These are phyloP conservation scores for Xylaria sp. DNA, from an alignment of 2,329 filamentous ascomycete species.

Conservation along the genomic window DNA sequence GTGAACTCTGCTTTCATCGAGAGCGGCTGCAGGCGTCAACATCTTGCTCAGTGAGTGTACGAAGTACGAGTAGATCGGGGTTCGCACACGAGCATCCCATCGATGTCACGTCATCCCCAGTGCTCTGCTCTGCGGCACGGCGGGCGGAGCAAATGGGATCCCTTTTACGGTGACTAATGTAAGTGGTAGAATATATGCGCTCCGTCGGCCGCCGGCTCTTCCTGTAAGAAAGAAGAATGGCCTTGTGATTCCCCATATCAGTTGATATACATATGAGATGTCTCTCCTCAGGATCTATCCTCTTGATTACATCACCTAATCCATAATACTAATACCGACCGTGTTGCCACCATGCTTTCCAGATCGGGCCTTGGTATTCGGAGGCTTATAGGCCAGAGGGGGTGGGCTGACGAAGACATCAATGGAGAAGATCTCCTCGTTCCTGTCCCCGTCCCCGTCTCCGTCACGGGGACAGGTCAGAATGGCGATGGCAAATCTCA, in stretches of 20 bases:
- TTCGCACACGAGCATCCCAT: slow-evolving; percentile 18
- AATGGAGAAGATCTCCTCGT: slow-evolving; percentile 20
- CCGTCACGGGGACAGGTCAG: slow-evolving; percentile 13
- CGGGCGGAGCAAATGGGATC: slow-evolving; percentile 24
- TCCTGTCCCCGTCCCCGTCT: neutral
- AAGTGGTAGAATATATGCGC: slow-evolving; percentile 15
- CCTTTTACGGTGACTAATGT: slow-evolving; percentile 18
- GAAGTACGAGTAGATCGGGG: neutral
- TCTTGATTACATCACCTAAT: slow-evolving; percentile 26
- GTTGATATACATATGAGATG: slow-evolving; percentile 26
- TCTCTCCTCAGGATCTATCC: slow-evolving; percentile 23
- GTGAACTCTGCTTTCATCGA: slow-evolving; percentile 12
- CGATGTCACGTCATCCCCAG: slow-evolving; percentile 22
- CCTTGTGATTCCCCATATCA: slow-evolving; percentile 28
- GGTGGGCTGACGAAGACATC: slow-evolving; percentile 24
- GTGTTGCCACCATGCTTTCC: slow-evolving; percentile 35
- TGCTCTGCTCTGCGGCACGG: slow-evolving; percentile 4
- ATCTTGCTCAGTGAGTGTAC: slow-evolving; percentile 2
- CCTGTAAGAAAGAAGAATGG: slow-evolving; percentile 7
- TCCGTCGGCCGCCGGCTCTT: slow-evolving; percentile 15
- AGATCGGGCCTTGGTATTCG: slow-evolving; percentile 41
- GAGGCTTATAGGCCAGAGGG: slow-evolving; percentile 37
- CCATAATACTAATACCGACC: neutral
- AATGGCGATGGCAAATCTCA: slow-evolving; percentile 22
- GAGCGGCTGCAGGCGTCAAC: slow-evolving; percentile 6